Evolutionary conservation across 2,329 filamentous ascomycete genomes (phyloP).

Genomic region (Coniochaeta prunicola): DNA sequence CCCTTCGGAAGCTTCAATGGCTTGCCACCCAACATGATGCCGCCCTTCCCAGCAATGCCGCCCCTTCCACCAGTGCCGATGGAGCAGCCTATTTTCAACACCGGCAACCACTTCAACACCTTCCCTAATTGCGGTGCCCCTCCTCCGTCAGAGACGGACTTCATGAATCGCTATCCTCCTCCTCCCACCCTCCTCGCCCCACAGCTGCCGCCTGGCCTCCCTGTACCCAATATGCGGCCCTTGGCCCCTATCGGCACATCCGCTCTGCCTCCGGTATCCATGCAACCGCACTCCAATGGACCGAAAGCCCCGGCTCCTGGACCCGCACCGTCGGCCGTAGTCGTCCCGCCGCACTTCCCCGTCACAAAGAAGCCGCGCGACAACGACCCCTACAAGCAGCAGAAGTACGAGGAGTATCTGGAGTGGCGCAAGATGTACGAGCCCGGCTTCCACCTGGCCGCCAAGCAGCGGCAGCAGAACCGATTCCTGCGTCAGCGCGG

Average conservation of each 20-base stretch:
- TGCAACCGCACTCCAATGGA: not conserved
- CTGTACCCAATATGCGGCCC: not conserved
- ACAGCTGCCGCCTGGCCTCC: not conserved
- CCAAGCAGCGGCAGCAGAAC: conserved; percentile 34
- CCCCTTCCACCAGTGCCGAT: not conserved
- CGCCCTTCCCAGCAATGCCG: not conserved
- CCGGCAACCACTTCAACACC: not conserved
- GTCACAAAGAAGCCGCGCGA: conserved; percentile 29
- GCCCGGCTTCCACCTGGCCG: conserved; percentile 38
- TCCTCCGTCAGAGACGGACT: not conserved
- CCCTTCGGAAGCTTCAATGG: not conserved
- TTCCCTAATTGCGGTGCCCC: not conserved
- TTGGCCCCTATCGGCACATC: not conserved
- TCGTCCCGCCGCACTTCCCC: conserved; percentile 10
- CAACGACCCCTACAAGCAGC: conserved; percentile 33
- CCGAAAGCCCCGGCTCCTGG: not conserved
- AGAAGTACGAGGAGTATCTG: conserved; percentile 39
- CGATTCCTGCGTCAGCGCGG: conserved; percentile 15
- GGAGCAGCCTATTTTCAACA: not conserved
- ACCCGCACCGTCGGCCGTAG: conserved; percentile 6
- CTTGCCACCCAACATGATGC: not conserved
- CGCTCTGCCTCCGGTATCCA: not conserved
- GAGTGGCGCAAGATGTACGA: conserved; percentile 41
- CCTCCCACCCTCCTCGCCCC: not conserved
- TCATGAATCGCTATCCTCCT: not conserved